These are phyloP conservation scores for Pneumocystis jirovecii DNA, from an alignment of 1,139 yeast species.

Conservation along the genomic window DNA sequence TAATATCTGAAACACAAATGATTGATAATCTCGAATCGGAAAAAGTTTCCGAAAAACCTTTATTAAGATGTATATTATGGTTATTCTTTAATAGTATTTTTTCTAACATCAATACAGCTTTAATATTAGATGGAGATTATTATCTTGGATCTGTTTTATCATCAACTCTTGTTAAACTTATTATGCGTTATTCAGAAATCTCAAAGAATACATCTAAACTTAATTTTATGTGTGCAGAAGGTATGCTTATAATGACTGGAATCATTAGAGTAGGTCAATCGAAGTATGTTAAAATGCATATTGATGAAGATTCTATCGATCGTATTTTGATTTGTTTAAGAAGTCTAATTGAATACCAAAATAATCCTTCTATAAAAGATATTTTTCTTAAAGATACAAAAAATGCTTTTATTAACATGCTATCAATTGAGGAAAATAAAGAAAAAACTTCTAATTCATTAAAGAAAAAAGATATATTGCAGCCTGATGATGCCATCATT, in stretches of 20 bases:
- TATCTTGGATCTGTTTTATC: slow-evolving; percentile 81
- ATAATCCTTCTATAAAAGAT: slow-evolving; percentile 35
- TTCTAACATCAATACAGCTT: slow-evolving; percentile 15
- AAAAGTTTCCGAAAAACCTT: slow-evolving; percentile 34
- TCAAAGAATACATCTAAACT: slow-evolving; percentile 37
- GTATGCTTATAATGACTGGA: slow-evolving; percentile 80
- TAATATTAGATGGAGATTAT: slow-evolving; percentile 76
- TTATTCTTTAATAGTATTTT: neutral
- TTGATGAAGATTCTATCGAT: slow-evolving; percentile 92
- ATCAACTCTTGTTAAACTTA: slow-evolving; percentile 76
- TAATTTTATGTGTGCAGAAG: slow-evolving; percentile 89
- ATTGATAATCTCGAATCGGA: slow-evolving; percentile 16
- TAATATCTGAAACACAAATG: slow-evolving; percentile 34
- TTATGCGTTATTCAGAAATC: slow-evolving; percentile 56
- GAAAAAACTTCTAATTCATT: slow-evolving; percentile 46
- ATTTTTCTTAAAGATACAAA: slow-evolving; percentile 82
- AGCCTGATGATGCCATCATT: slow-evolving; percentile 64
- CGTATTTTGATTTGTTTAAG: slow-evolving; percentile 74
- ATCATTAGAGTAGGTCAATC: slow-evolving; percentile 81
- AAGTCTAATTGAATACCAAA: slow-evolving; percentile 53
- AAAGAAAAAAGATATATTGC: slow-evolving; percentile 54
- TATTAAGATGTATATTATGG: slow-evolving; percentile 42
- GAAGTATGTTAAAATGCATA: slow-evolving; percentile 53
- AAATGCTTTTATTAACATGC: slow-evolving; percentile 60
- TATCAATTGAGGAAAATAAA: slow-evolving; percentile 36